Evolutionary conservation across 1,139 yeast species (phyloP).

Genomic region (Geotrichum cucujoidarum): DNA sequence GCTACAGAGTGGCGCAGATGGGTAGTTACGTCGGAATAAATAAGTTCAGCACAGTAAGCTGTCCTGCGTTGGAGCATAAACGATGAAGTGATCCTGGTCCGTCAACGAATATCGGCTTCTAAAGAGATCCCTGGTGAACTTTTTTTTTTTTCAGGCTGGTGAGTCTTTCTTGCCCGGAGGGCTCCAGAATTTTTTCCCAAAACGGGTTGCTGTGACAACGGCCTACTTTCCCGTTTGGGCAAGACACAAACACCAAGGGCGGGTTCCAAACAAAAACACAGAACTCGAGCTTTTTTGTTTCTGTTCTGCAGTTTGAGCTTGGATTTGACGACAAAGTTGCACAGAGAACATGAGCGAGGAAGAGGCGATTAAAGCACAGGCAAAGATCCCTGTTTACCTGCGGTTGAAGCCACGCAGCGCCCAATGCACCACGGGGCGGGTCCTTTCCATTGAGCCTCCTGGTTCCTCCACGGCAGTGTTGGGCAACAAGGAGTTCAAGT

Average conservation of each 20-base stretch:
- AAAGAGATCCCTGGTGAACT: no score
- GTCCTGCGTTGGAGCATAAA: slow-evolving; percentile 1
- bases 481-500: slow-evolving; percentile 22
- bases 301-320: background rate
- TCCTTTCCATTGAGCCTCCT: slow-evolving; percentile 22
- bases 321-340: no score
- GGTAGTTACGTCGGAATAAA: background rate
- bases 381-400: slow-evolving; percentile 36
- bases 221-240: background rate
- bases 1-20: background rate
- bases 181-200: slow-evolving; percentile 2
- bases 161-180: slow-evolving; percentile 8
- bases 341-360: slow-evolving; percentile 5
- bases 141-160: background rate
- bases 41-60: background rate
- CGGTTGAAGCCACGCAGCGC: slow-evolving; percentile 35
- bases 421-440: slow-evolving; percentile 21
- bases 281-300: background rate
- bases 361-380: slow-evolving; percentile 3
- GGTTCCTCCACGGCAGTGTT: slow-evolving; percentile 15
- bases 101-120: no score
- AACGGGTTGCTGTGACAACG: slow-evolving; percentile 11
- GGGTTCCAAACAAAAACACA: slow-evolving; percentile 1
- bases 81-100: background rate
- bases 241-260: background rate